phyloP scores from a whole-genome alignment of 169 alveolate genomes.

The Plasmodium gallinaceum region DNA sequence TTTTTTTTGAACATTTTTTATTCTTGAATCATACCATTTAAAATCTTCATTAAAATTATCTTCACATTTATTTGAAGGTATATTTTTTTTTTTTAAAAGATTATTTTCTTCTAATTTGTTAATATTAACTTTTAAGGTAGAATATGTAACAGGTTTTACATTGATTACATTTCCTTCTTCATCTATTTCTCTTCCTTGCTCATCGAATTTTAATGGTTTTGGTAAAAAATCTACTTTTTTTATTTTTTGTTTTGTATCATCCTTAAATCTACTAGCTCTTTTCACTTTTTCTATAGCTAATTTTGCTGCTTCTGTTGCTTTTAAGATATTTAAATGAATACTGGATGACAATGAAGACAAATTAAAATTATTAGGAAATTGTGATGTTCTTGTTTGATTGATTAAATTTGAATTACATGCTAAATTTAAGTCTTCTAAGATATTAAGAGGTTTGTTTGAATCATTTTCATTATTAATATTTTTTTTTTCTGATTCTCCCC shows the following conservation, averaged over 20 bases:
- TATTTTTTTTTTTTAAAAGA: conserved; percentile 77
- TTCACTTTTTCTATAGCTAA: conserved; percentile 84
- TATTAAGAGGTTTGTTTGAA: background rate
- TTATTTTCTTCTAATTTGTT: conserved; percentile 79
- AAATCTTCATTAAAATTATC: conserved; percentile 17
- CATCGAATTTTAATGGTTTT: conserved; percentile 81
- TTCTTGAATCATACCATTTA: conserved; percentile 70
- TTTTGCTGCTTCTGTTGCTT: conserved; percentile 81
- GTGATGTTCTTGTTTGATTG: background rate
- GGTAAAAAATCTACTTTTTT: conserved; percentile 54
- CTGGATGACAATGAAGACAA: conserved; percentile 4
- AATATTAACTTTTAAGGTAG: conserved; percentile 84
- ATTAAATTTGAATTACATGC: background rate
- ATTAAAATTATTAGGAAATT: conserved; percentile 12
- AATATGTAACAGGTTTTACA: conserved; percentile 82
- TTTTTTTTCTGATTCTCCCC: conserved; percentile 73
- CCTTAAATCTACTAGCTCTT: conserved; percentile 76
- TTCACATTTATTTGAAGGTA: conserved; percentile 27
- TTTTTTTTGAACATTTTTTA: conserved; percentile 49
- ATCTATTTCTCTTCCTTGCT: conserved; percentile 84
- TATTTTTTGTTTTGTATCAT: conserved; percentile 21
- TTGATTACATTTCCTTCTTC: conserved; percentile 85
- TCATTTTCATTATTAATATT: conserved; percentile 14
- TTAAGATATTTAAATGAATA: conserved; percentile 56
- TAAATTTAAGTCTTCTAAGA: conserved; percentile 25